Evolutionary conservation across 768 basidiomycete species (phyloP).

Genomic region (Peribolospora baueri): DNA sequence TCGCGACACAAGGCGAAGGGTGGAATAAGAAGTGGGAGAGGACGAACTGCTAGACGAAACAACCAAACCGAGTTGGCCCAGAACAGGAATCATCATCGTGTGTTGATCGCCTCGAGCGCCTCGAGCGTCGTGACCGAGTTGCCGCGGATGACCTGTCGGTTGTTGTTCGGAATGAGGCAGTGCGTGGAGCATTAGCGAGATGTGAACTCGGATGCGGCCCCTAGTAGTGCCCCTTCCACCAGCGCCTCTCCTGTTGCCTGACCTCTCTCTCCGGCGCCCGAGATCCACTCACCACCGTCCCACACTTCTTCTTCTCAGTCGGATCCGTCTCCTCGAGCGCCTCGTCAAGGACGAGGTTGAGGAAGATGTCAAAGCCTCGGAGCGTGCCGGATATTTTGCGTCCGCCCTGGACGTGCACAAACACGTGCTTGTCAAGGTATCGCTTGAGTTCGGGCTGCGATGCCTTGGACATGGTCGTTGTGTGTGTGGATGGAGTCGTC

Average conservation of each 20-base stretch:
- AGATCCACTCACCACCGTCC: slow-evolving; percentile 50
- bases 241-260: background rate
- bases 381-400: slow-evolving; percentile 85
- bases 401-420: slow-evolving; percentile 52
- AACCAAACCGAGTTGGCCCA: no score
- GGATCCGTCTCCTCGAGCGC: slow-evolving; percentile 73
- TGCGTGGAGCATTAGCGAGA: background rate
- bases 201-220: background rate
- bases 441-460: slow-evolving; percentile 91
- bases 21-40: no score
- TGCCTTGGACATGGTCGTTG: slow-evolving; percentile 34
- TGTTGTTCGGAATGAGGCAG: background rate
- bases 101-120: no score
- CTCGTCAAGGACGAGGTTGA: slow-evolving; percentile 93
- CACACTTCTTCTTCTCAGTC: slow-evolving; percentile 58
- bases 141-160: slow-evolving; percentile 64
- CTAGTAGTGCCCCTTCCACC: background rate
- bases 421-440: slow-evolving; percentile 98
- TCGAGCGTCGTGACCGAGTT: slow-evolving; percentile 96
- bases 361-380: slow-evolving; percentile 92
- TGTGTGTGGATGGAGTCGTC: slow-evolving; percentile 36
- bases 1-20: no score
- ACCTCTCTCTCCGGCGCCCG: background rate
- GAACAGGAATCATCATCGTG: no score
- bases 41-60: no score